Base-by-base conservation (phyloP, 2,329 filamentous ascomycete species). In the Blumeriella jaapii region DNA sequence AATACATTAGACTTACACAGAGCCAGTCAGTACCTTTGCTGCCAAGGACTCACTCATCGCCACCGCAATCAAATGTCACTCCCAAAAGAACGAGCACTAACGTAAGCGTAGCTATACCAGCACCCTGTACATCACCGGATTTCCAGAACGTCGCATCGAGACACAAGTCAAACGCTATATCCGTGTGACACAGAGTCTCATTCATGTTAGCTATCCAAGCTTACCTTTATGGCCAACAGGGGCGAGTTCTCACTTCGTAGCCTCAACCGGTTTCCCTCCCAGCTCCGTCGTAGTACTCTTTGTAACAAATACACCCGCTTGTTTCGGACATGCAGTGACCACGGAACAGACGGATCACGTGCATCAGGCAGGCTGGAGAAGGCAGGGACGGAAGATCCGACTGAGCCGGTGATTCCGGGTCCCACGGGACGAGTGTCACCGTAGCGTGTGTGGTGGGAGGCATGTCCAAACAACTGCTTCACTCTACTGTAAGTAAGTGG, bases 401-500 rank as follows among this genome's bases (percentile, higher is more conserved):
- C 28, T 67, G 63, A 6, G 48, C 46, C 6, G 54, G 52, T 31
- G 54, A 59, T 9, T 44, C 46, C 11, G 59, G 53, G 36, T 67
- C 61, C 59, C 59, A 67, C 4, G 63, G 62, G 12, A 66, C 46
- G 29, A 67, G 53, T 35, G 53, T 22, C 19, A 61, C 41, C 5
- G 6, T 13, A 2, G 26, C 18, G 4, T n/a, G 3, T 29, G 25
- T 14, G 10, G 30, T 33, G 30, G 20, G 20, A 23, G 20, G 11
- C 20, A 23, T 23, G 20, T n/a, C n/a, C n/a, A n/a, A n/a, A n/a
- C n/a, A n/a, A n/a, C n/a, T n/a, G n/a, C n/a, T n/a, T n/a, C n/a
- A n/a, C n/a, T n/a, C n/a, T n/a, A n/a, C n/a, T n/a, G n/a, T n/a
- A n/a, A n/a, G n/a, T n/a, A n/a, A n/a, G n/a, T n/a, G n/a, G n/a